phyloP scores from a whole-genome alignment of 2,329 filamentous ascomycete species.

The Botrytis galanthina region DNA sequence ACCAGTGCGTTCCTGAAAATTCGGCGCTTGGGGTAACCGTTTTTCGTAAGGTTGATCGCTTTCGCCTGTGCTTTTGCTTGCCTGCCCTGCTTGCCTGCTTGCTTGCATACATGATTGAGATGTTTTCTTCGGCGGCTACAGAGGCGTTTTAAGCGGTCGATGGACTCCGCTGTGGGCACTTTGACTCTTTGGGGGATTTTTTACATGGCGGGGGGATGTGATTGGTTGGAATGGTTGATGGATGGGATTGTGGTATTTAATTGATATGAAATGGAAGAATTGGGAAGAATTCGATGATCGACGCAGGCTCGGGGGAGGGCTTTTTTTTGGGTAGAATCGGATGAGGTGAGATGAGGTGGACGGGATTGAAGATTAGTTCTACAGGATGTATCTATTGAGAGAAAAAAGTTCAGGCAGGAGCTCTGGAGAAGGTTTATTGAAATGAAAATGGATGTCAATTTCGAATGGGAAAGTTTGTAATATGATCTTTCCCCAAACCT shows the following conservation, averaged over 20 bases:
- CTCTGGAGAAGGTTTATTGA: not conserved
- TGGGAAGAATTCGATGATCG: not conserved
- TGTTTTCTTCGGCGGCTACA: slow-evolving; percentile 3
- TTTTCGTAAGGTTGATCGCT: not conserved
- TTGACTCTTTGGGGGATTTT: not conserved
- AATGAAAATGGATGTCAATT: not conserved
- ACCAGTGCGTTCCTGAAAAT: not conserved
- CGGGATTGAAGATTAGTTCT: not conserved
- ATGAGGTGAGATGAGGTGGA: not conserved
- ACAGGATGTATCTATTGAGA: not conserved
- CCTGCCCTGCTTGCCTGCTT: too few species aligned
- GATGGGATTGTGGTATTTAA: not conserved
- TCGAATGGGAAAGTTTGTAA: not conserved
- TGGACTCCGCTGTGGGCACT: not conserved
- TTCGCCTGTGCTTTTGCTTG: not conserved
- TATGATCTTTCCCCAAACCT: not conserved
- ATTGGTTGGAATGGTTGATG: not conserved
- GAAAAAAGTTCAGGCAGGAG: not conserved
- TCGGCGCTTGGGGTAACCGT: not conserved
- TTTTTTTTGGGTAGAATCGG: not conserved
- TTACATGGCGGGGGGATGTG: not conserved
- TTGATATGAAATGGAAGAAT: not conserved
- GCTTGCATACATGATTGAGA: not conserved
- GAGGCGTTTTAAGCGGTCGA: not conserved
- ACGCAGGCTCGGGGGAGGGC: not conserved